Percentiles rank a stretch among this genome's conserved stretches.
These are phyloP conservation scores for Tuber calosporum DNA, from an alignment of 495 filamentous ascomycete species.

Conservation along the genomic window DNA sequence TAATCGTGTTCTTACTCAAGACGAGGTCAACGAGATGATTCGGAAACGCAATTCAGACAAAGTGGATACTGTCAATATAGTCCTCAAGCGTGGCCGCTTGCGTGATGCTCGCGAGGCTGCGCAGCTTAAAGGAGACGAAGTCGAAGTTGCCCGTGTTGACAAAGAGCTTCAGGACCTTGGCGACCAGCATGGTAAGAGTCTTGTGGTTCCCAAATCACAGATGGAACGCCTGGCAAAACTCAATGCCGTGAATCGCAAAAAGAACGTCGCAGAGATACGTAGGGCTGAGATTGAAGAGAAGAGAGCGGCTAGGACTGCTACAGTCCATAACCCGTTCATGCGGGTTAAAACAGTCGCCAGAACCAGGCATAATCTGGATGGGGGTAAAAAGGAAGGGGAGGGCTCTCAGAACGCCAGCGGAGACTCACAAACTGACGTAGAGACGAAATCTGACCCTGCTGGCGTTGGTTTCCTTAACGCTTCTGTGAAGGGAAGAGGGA, in stretches of 20 bases:
- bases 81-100: constrained; percentile 58
- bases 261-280: constrained; percentile 72
- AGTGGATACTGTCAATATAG: constrained; percentile 48
- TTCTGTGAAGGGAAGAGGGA: constrained; percentile 18
- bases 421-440: constrained; percentile 8
- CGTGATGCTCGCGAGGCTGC: constrained; percentile 59
- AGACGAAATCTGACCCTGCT: constrained; percentile 12
- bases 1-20: constrained; percentile 68
- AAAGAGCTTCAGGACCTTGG: constrained; percentile 62
- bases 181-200: constrained; percentile 51
- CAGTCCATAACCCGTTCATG: constrained; percentile 62
- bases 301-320: constrained; percentile 53
- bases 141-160: constrained; percentile 54
- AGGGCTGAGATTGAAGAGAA: constrained; percentile 77
- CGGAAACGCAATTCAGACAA: constrained; percentile 53
- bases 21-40: constrained; percentile 71
- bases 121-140: constrained; percentile 55
- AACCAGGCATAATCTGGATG: constrained; percentile 26
- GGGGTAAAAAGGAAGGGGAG: constrained; percentile 16
- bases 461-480: constrained; percentile 20
- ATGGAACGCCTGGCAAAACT: constrained; percentile 63
- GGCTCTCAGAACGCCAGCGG: constrained; percentile 13
- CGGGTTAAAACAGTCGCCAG: constrained; percentile 39
- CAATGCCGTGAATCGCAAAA: constrained; percentile 69
- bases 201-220: constrained; percentile 31